Conservation (phyloP, 495 filamentous ascomycete genomes). For the Aspergillus incahuasiensis region DNA sequence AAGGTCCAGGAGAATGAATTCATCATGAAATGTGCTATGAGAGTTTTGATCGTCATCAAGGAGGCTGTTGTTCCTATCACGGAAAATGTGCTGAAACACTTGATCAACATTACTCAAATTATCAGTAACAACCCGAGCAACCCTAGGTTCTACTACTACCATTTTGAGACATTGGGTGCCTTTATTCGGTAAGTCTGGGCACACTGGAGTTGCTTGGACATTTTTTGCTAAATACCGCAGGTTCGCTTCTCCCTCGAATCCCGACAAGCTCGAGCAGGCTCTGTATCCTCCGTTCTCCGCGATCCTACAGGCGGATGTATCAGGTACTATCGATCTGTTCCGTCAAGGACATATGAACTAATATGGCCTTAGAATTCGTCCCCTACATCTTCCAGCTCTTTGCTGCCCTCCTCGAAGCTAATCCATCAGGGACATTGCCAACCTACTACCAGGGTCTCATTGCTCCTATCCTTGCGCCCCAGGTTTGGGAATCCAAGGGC, state of each 20-base stretch:
- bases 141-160: slow-evolving; percentile 96
- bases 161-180: slow-evolving; percentile 95
- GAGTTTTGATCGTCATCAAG: slow-evolving; percentile 86
- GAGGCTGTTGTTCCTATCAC: slow-evolving; percentile 66
- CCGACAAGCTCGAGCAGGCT: slow-evolving; percentile 66
- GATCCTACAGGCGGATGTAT: slow-evolving; percentile 74
- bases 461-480: slow-evolving; percentile 65
- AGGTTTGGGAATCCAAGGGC: slow-evolving; percentile 83
- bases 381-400: slow-evolving; percentile 97
- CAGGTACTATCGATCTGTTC: slow-evolving; percentile 47
- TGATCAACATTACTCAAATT: slow-evolving; percentile 80
- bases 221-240: slow-evolving; percentile 30
- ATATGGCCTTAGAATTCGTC: slow-evolving; percentile 67
- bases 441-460: slow-evolving; percentile 73
- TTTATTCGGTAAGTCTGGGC: slow-evolving; percentile 61
- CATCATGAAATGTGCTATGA: slow-evolving; percentile 96
- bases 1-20: slow-evolving; percentile 99
- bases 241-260: slow-evolving; percentile 63
- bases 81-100: slow-evolving; percentile 67
- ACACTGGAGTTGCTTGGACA: no score
- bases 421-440: slow-evolving; percentile 66
- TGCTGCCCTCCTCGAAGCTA: slow-evolving; percentile 78
- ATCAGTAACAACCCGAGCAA: slow-evolving; percentile 94
- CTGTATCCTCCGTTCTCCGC: slow-evolving; percentile 73
- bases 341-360: not conserved